Conservation (phyloP, 371 early-diverging fungal species). For the Mucor indicus region DNA sequence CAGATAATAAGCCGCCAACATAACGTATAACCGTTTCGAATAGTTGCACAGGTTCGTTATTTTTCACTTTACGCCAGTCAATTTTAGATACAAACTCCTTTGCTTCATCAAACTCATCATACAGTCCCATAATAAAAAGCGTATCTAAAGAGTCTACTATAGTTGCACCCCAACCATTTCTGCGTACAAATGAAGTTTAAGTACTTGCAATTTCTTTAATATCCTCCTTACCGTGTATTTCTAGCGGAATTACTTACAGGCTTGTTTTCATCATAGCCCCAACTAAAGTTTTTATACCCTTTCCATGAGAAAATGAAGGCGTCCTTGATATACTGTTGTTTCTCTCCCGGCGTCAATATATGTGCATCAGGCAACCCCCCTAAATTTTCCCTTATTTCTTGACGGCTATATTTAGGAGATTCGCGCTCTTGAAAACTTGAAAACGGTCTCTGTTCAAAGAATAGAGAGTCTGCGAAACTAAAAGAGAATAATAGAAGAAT, state of each 20-base stretch:
- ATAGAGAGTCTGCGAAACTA: neutral
- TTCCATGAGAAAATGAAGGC: constrained; percentile 71
- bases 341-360: constrained; percentile 23
- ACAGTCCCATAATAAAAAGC: constrained; percentile 71
- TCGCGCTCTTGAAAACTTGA: neutral
- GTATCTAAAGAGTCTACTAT: constrained; percentile 85
- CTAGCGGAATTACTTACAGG: constrained; percentile 40
- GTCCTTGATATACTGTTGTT: constrained; percentile 43
- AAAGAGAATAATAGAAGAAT: too few species aligned
- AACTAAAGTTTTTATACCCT: constrained; percentile 65
- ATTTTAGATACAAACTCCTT: constrained; percentile 54
- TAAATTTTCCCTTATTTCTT: constrained; percentile 7
- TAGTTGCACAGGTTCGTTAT: constrained; percentile 33
- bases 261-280: constrained; percentile 60
- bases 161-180: constrained; percentile 55
- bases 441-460: constrained; percentile 8
- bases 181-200: too few species aligned
- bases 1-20: constrained; percentile 82
- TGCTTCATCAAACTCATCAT: constrained; percentile 68
- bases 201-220: too few species aligned
- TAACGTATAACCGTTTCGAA: constrained; percentile 91
- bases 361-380: constrained; percentile 26
- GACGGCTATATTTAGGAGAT: constrained; percentile 5
- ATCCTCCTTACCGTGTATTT: constrained; percentile 53
- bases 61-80: constrained; percentile 25